phyloP scores from a whole-genome alignment of 2,329 filamentous ascomycete species.

The Beauveria sp. region DNA sequence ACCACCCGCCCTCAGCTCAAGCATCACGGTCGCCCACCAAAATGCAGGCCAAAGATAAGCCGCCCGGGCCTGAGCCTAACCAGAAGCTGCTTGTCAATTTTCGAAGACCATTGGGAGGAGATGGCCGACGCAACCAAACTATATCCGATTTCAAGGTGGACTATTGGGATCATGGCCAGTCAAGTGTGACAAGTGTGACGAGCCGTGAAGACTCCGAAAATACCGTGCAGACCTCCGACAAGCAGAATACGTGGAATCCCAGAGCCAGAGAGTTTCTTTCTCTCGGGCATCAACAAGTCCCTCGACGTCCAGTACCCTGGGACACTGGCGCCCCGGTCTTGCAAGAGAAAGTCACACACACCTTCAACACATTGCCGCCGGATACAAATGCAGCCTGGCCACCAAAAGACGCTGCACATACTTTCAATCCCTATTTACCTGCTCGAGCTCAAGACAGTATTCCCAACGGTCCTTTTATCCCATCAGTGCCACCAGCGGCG shows the following conservation, averaged over 20 bases:
- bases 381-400: background rate
- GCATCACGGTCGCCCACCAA: background rate
- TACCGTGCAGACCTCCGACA: background rate
- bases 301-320: background rate
- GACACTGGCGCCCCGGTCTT: background rate
- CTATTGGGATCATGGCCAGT: conserved; percentile 5
- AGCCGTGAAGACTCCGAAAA: background rate
- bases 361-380: background rate
- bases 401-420: background rate
- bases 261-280: conserved; percentile 28
- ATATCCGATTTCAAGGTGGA: conserved; percentile 7
- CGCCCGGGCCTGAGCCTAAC: background rate
- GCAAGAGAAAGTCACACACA: background rate
- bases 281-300: conserved; percentile 12
- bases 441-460: background rate
- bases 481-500: too few relatives aligned
- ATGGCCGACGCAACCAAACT: conserved; percentile 4
- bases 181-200: background rate
- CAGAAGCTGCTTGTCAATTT: background rate
- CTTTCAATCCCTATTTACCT: background rate
- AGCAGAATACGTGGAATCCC: conserved; percentile 22
- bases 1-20: background rate
- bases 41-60: background rate
- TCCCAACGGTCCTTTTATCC: background rate
- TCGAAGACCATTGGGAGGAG: background rate